Evolutionary conservation across 306 rosid genomes (phyloP).

Genomic region (Gleditsia sinensis): DNA sequence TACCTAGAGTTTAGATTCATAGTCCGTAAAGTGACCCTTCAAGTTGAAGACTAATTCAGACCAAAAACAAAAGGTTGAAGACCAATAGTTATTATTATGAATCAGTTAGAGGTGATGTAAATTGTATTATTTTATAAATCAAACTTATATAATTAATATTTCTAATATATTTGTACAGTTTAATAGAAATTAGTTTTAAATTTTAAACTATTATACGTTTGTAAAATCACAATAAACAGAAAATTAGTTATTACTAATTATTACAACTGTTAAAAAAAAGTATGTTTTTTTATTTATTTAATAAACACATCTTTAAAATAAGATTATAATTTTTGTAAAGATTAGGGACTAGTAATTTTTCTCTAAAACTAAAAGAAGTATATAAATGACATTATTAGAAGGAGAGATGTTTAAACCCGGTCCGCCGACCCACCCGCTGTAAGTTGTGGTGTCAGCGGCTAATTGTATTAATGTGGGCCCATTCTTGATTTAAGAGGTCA

Average conservation of each 20-base stretch:
- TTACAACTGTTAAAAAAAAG: background rate
- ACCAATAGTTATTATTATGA: too few species aligned
- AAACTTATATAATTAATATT: too few species aligned
- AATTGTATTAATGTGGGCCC: slow-evolving; percentile 21
- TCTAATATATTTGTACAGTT: background rate
- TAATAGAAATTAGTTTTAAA: too few species aligned
- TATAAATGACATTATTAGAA: too few species aligned
- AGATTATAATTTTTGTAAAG: too few species aligned
- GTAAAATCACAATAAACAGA: background rate
- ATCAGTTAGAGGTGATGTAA: background rate
- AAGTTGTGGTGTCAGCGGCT: background rate
- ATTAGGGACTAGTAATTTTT: too few species aligned
- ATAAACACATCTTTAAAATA: background rate
- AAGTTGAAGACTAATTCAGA: slow-evolving; percentile 3
- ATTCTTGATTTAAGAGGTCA: slow-evolving; percentile 20
- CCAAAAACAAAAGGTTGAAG: too few species aligned
- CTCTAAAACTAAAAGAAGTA: too few species aligned
- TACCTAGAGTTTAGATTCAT: slow-evolving; percentile 2
- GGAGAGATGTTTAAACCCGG: too few species aligned
- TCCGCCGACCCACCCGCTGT: background rate
- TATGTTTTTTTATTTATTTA: too few species aligned
- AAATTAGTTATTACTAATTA: too few species aligned
- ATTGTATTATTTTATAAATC: too few species aligned
- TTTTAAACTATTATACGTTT: background rate
- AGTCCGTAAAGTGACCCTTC: slow-evolving; percentile 33